Evolutionary conservation across 2,329 filamentous ascomycete genomes (phyloP).

Genomic region (Canariomyces notabilis): DNA sequence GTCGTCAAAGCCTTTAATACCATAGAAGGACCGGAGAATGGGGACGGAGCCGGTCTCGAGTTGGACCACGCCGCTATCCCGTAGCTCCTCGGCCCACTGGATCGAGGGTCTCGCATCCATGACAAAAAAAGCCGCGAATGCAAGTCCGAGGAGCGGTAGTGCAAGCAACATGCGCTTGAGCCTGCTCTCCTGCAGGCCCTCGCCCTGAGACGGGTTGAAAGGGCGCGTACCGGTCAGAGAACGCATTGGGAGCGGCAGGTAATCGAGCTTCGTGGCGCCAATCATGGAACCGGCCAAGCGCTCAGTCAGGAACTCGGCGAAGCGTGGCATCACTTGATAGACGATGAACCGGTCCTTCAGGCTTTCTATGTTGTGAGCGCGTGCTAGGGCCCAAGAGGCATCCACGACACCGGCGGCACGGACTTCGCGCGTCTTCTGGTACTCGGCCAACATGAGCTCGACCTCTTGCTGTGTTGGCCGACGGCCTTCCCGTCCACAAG

Average conservation of each 20-base stretch:
- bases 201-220: constrained; percentile 18
- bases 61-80: constrained; percentile 1
- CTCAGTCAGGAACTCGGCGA: constrained; percentile 12
- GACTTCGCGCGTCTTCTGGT: constrained; percentile 9
- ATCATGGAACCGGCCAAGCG: constrained; percentile 7
- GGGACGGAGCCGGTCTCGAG: constrained; percentile 3
- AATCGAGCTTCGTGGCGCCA: constrained; percentile 14
- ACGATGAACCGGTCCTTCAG: constrained; percentile 1
- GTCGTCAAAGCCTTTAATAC: constrained; percentile 12
- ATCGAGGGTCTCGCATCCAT: constrained; percentile 8
- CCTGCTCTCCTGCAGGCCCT: constrained; percentile 15
- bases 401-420: constrained; percentile 7
- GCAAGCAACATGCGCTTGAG: constrained; percentile 11
- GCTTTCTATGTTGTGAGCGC: constrained; percentile 9
- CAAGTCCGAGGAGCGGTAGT: constrained; percentile 12
- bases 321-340: constrained; percentile 2
- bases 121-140: constrained; percentile 2
- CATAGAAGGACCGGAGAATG: constrained; percentile 13
- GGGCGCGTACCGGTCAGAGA: constrained; percentile 15
- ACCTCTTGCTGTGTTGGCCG: constrained; percentile 5
- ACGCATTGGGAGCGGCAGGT: constrained; percentile 14
- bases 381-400: constrained; percentile 2
- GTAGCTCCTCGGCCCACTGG: not conserved
- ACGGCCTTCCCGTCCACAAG: not conserved
- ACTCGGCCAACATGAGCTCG: constrained; percentile 9